Conservation (phyloP, 208 protist species). For the Leishmania aethiopica region DNA sequence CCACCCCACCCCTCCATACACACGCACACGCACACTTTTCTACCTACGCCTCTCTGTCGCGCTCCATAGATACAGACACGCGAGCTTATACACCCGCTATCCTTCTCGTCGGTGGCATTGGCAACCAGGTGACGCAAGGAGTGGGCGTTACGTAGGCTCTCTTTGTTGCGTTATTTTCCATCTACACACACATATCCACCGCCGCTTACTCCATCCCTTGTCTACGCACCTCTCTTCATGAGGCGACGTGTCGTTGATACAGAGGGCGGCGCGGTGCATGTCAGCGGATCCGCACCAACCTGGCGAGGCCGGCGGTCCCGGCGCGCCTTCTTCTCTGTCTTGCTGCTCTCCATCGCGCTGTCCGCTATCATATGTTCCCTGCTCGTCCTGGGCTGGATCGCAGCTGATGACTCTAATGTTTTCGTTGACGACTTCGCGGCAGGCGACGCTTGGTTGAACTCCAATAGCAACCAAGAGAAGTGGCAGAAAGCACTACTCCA, state of each 20-base stretch:
- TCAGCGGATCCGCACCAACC: background rate
- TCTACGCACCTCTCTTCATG: background rate
- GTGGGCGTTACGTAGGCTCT: background rate
- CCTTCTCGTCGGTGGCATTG: background rate
- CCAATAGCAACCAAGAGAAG: background rate
- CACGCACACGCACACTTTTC: background rate
- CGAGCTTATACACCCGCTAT: background rate
- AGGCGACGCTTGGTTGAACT: slow-evolving; percentile 9
- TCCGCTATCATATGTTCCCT: slow-evolving; percentile 8
- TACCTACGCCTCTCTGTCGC: slow-evolving; percentile 1
- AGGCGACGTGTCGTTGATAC: slow-evolving; percentile 3
- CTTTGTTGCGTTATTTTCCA: background rate
- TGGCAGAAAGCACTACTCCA: slow-evolving; percentile 11
- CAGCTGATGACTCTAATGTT: background rate
- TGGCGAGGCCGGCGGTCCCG: background rate
- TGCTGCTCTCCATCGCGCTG: slow-evolving; percentile 3
- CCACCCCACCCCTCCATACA: no score
- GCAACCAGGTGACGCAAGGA: background rate
- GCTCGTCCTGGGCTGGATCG: slow-evolving; percentile 5
- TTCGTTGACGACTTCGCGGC: background rate
- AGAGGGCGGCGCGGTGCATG: background rate
- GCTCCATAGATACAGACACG: slow-evolving; percentile 4
- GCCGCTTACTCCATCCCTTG: background rate
- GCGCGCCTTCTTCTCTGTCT: background rate
- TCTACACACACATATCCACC: background rate